These are phyloP conservation scores for Albizia julibrissin DNA, from an alignment of 306 rosid species.

Conservation along the genomic window DNA sequence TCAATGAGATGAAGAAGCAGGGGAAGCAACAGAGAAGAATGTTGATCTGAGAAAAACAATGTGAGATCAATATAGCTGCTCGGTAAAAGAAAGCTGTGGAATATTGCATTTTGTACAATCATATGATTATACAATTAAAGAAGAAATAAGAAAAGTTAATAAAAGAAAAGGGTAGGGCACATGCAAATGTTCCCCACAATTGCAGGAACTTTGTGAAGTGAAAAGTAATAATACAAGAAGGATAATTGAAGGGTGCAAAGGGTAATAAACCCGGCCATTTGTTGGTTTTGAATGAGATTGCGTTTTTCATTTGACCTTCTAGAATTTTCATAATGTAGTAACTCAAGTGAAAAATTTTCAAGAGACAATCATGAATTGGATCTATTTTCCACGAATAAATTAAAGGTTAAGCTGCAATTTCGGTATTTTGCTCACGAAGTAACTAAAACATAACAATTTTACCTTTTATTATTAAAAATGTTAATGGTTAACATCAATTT, in stretches of 20 bases:
- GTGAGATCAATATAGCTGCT: background rate
- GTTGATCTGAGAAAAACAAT: background rate
- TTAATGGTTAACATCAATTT: too few relatives aligned
- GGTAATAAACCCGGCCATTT: background rate
- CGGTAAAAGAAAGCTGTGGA: background rate
- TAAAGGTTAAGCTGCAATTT: too few relatives aligned
- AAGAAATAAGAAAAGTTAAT: background rate
- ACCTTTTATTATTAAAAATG: fast-evolving
- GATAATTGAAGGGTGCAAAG: background rate
- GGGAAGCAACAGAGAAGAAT: background rate
- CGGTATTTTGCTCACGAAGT: fast-evolving
- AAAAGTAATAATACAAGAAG: background rate
- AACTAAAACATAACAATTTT: too few relatives aligned
- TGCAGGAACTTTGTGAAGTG: background rate
- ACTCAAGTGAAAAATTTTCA: background rate
- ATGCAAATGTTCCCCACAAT: background rate
- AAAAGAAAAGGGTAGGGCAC: background rate
- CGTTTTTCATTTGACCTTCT: background rate
- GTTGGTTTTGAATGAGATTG: background rate
- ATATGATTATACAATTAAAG: background rate
- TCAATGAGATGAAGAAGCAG: background rate
- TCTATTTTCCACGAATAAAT: background rate
- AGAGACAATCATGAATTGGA: background rate
- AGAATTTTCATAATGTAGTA: background rate
- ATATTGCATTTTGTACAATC: background rate